Percentiles rank a stretch among this genome's conserved stretches.
Conservation (phyloP, 1,284 basidiomycete genomes). For the Marasmius sp. region DNA sequence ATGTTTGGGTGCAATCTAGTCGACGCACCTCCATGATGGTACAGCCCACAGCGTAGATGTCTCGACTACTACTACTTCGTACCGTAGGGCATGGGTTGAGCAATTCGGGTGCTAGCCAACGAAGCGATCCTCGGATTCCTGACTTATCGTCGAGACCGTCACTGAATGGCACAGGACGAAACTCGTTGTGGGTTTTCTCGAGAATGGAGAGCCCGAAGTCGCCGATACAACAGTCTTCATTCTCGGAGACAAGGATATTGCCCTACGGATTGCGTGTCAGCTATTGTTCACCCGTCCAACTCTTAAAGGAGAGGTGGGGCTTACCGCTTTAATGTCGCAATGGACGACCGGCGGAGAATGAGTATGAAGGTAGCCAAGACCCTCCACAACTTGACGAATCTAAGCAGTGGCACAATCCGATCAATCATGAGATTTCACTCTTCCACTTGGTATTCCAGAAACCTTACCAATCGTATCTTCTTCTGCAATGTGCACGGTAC, state of each 20-base stretch:
- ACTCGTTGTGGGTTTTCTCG: neutral
- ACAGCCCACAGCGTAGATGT: conserved; percentile 3
- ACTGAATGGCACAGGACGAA: neutral
- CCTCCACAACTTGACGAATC: neutral
- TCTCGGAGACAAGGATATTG: neutral
- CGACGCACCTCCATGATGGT: neutral
- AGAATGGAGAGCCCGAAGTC: neutral
- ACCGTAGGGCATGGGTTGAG: neutral
- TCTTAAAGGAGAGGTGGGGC: neutral
- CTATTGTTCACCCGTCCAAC: neutral
- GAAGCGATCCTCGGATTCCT: neutral
- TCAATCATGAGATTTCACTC: neutral
- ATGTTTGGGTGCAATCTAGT: neutral
- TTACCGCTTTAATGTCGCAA: conserved; percentile 1
- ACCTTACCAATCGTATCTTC: neutral
- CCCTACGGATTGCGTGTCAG: neutral
- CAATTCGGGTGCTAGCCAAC: neutral
- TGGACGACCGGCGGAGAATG: neutral
- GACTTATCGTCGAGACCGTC: neutral
- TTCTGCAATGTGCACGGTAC: neutral
- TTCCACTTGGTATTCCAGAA: neutral
- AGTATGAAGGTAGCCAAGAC: neutral
- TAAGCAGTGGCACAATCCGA: neutral
- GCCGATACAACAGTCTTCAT: neutral
- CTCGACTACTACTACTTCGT: neutral